Evolutionary conservation across 2,329 filamentous ascomycete species (phyloP).

Genomic region (Colletotrichum sidae): DNA sequence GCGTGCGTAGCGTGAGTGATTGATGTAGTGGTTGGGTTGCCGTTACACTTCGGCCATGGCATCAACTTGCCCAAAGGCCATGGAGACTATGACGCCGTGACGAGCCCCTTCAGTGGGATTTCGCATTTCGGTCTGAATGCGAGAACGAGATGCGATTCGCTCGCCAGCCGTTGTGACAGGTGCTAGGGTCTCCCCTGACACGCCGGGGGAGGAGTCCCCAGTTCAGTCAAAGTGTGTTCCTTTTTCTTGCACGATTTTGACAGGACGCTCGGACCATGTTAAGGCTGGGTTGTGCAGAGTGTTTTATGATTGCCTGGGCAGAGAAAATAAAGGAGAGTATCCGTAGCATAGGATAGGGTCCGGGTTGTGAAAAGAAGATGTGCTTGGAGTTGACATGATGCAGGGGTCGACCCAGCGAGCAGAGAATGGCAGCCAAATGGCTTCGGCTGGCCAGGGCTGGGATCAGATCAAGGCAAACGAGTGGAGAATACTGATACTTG

Average conservation of each 20-base stretch:
- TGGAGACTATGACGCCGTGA: conserved; percentile 21
- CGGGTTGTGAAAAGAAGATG: too few species aligned
- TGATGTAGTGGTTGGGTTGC: too few species aligned
- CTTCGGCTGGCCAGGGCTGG: conserved; percentile 7
- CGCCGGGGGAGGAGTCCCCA: conserved; percentile 9
- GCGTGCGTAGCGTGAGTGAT: too few species aligned
- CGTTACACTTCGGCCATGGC: too few species aligned
- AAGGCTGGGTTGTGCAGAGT: conserved; percentile 28
- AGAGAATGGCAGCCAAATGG: conserved; percentile 18
- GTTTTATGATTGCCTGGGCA: too few species aligned
- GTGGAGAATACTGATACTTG: conserved; percentile 16
- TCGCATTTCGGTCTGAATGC: conserved; percentile 20
- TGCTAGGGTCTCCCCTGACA: conserved; percentile 30
- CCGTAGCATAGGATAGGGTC: not conserved
- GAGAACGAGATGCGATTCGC: conserved; percentile 35
- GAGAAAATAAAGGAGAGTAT: not conserved
- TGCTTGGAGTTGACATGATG: conserved; percentile 16
- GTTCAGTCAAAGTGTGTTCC: conserved; percentile 6
- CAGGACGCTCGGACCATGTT: conserved; percentile 37
- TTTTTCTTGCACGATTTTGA: conserved; percentile 37
- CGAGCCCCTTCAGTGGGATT: conserved; percentile 16
- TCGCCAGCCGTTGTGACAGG: conserved; percentile 34
- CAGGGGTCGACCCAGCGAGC: conserved; percentile 3
- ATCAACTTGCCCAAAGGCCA: too few species aligned
- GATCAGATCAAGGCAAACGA: conserved; percentile 34